These are phyloP conservation scores for Eutrema yunnanense DNA, from an alignment of 345 rosid species.

Conservation along the genomic window DNA sequence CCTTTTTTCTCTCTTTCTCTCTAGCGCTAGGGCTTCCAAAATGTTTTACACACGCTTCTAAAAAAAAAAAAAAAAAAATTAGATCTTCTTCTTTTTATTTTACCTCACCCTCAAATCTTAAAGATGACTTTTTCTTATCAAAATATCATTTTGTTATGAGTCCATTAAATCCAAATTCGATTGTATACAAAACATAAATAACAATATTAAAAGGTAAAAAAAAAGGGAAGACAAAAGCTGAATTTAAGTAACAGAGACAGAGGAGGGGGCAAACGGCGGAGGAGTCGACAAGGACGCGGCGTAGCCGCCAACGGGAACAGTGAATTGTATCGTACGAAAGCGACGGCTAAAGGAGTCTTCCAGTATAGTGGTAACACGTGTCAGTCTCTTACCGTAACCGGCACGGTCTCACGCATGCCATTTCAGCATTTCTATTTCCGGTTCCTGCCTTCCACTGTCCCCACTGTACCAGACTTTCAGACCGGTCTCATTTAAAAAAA, in stretches of 20 bases:
- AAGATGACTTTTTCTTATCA: not conserved
- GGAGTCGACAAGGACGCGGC: constrained; percentile 44
- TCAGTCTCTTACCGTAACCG: constrained; percentile 2
- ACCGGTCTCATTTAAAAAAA: not conserved
- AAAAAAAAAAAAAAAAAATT: too few relatives aligned
- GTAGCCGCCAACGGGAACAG: constrained; percentile 49
- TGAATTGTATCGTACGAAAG: constrained; percentile 34
- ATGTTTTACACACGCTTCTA: too few relatives aligned
- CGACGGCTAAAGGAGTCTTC: constrained; percentile 33
- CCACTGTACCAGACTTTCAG: constrained; percentile 24
- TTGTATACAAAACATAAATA: not conserved
- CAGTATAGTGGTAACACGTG: not conserved
- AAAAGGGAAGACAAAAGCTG: constrained; percentile 17
- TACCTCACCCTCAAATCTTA: not conserved
- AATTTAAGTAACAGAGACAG: constrained; percentile 15
- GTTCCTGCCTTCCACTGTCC: constrained; percentile 6
- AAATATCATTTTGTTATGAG: not conserved
- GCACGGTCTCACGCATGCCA: constrained; percentile 25
- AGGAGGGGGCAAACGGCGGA: constrained; percentile 28
- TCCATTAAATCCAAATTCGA: not conserved
- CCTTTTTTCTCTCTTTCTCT: too few relatives aligned
- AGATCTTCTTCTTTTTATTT: too few relatives aligned
- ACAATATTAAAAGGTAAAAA: not conserved
- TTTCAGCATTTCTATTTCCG: constrained; percentile 12
- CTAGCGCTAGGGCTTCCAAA: too few relatives aligned